These are phyloP conservation scores for Melanopsichium pennsylvanicum DNA, from an alignment of 1,284 basidiomycete genomes.

Conservation along the genomic window DNA sequence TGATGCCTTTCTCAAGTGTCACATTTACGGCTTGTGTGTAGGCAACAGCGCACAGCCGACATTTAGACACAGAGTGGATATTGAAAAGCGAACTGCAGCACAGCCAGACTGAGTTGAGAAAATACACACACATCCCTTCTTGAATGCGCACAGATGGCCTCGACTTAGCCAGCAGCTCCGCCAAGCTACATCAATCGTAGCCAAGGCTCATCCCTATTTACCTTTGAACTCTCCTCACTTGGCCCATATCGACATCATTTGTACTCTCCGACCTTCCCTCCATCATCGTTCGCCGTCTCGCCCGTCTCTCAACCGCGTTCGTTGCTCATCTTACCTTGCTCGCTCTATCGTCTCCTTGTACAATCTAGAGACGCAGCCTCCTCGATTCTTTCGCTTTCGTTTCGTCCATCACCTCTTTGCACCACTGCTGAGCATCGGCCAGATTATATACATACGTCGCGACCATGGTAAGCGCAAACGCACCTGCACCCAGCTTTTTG, in stretches of 20 bases:
- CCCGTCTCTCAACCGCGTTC: constrained; percentile 1
- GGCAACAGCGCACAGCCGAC: constrained; percentile 4
- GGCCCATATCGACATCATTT: constrained; percentile 2
- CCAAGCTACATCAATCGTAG: too few species aligned
- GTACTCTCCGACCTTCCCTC: constrained; percentile 1
- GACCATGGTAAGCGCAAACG: constrained; percentile 30
- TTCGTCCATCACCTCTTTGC: constrained; percentile 7
- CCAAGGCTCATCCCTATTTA: too few species aligned
- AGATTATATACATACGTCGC: constrained; percentile 10
- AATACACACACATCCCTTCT: too few species aligned
- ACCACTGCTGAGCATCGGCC: constrained; percentile 37
- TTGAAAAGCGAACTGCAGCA: too few species aligned
- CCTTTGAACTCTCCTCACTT: constrained; percentile 25
- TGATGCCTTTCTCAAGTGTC: constrained; percentile 3
- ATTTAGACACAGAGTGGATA: neutral
- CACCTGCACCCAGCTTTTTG: neutral
- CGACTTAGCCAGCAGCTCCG: too few species aligned
- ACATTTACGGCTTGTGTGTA: constrained; percentile 1
- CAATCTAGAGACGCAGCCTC: constrained; percentile 26
- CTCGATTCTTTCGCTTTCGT: constrained; percentile 12
- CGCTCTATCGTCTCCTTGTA: constrained; percentile 3
- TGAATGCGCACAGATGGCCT: neutral
- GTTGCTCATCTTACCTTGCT: constrained; percentile 2
- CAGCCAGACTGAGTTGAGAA: too few species aligned
- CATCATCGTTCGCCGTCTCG: constrained; percentile 14